Evolutionary conservation across 352 stramenopile genomes (phyloP), one percentile per base, ranked within the genome.

Genomic region (Phytophthora palmivora): DNA sequence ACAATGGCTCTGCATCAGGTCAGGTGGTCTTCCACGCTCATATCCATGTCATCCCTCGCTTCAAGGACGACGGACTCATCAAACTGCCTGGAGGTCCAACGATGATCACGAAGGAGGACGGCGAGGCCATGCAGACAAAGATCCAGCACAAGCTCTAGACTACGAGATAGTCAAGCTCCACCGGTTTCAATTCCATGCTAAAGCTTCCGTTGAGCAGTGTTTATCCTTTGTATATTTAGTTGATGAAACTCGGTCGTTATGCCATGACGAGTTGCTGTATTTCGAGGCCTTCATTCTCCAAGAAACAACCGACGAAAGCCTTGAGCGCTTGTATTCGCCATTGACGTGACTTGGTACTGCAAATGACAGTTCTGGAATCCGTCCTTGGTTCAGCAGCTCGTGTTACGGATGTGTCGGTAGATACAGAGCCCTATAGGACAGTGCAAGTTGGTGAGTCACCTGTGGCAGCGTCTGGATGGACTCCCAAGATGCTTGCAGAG

Each of bases 21-120:
- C 87, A 95, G 56, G 78, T 73, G 1, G 83, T 94, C 24, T 92
- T 94, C 70, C 84, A 94, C 72, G 78, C 72, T 16, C 87, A 95
- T 43, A 76, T 92, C 34, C 87, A 95, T 70, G 87, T 95, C 43
- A 84, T 94, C 56, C 84, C 84, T 3, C 87, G 84, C 54, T 92
- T 87, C 37, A 63, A 83, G 1, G 58, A 66, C 50, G 84, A 95
- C 63, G 71, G 65, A 7, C 56, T 92, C 50, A 57, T 95, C 16
- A 65, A 68, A 53, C 45, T 95, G 14, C 83, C 87, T 1, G 68
- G 66, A 2, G 74, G 78, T 16, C 49, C 78, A 32, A 45, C 48
- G 9, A 92, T 92, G 84, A 82, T 95, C 59, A 58, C 60, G 44
- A 80, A 84, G 60, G 82, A 87, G 12, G 81, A 89, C 38, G 87